Evolutionary conservation across 352 stramenopile genomes (phyloP), one percentile per base, ranked within the genome.

Genomic region (Phytophthora pluvialis): DNA sequence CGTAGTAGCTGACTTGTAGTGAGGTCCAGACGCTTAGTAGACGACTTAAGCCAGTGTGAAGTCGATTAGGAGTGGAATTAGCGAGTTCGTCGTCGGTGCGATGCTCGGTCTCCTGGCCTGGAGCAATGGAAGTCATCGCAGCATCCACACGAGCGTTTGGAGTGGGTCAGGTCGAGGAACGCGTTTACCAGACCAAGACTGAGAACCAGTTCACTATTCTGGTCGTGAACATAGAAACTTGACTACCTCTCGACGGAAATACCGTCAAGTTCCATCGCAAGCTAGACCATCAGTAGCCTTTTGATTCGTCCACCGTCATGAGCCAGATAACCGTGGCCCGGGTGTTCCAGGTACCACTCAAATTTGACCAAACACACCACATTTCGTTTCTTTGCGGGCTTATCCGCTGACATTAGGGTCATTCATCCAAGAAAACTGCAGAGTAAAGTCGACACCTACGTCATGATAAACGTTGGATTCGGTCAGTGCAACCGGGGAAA

Each of bases 1-100:
- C 53, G 9, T 64, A 32, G 15, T 72, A 59, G 29, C 51, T 68
- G 1, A 68, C 38, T 64, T 72, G 64, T 4, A 59, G 29, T 5
- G 47, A 56, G 26, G 56, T 16, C 62, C 62, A 70, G 10, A 64
- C 18, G 1, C 39, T 13, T 3, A 60, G 5, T n/a, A 68, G 7
- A 11, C 38, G 18, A 32, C 4, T 53, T 5, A 47, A 39, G 28
- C 10, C 18, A 29, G 5, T 2, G 7, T 33, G 4, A 3, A 60
- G 3, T 8, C 39, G n/a, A 39, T 8, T 36, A 3, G 0, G 7
- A 48, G 13, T 33, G 5, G 21, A 39, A 29, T 10, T 33, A 13
- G 26, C 15, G 8, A 15, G n/a, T 45, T 13, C n/a, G 11, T 26
- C 16, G 28, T n/a, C 11, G 8, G 6, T 11, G 26, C 26, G 25